Evolutionary conservation across 2,329 filamentous ascomycete species (phyloP), one percentile per base, ranked within the genome.

Genomic region (Botrytis deweyae): DNA sequence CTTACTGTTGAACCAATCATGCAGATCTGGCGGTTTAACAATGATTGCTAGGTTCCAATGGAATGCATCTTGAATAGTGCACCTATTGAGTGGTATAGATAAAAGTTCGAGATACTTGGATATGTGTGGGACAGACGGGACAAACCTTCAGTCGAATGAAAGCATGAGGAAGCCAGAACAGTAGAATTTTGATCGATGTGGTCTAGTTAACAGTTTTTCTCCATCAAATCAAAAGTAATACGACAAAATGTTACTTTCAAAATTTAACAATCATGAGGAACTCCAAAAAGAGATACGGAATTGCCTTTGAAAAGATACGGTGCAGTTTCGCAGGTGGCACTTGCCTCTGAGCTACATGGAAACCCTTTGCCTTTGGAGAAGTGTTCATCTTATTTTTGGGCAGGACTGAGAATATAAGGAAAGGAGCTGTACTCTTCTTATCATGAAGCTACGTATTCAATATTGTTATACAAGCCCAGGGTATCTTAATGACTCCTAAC

Each of bases 401-500:
- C 40, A 69, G 29, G 10, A 10, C 38, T 33, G 29, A 12, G 49
- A 16, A 29, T 69, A 5, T 20, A 69, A 49, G 33, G 29, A 6
- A 14, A 20, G 10, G 16, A 16, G 42, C 22, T 7, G 18, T 44
- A 38, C 10, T 29, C 14, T 55, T 42, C 38, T 58, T 33, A 29
- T 42, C 25, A 69, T 58, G 6, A 58, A 69, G 9, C 40, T 38
- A 33, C 40, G 9, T 33, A 42, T 69, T 20, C 12, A 33, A 18
- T 69, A 33, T 10, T 58, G 10, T 58, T 16, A 69, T 42, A 69
- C 40, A 69, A 69, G 25, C 66, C 49, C 66, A 42, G 66, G 66
- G 66, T 69, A 69, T 69, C 66, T 69, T 33, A 25, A 33, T 7
- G 55, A 58, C 66, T 69, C 66, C 66, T 14, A 42, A 44, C 20